Percentiles rank a stretch among this genome's conserved stretches.
These are phyloP conservation scores for Podospora pseudoanserina DNA, from an alignment of 495 filamentous ascomycete genomes.

Conservation along the genomic window DNA sequence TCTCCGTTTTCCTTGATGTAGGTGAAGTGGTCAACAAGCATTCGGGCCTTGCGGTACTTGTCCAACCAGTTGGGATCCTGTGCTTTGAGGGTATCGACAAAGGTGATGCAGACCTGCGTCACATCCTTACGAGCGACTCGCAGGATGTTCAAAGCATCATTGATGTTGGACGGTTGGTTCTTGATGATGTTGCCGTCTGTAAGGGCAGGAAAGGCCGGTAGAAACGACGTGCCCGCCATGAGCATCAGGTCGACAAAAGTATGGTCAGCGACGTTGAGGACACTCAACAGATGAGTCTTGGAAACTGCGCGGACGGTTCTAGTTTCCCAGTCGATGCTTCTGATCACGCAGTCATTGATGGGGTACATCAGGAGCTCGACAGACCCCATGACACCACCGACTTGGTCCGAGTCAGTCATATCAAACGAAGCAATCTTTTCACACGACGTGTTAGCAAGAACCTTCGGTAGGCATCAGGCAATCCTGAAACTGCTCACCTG, in stretches of 20 bases:
- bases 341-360: constrained; percentile 72
- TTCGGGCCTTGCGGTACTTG: constrained; percentile 75
- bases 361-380: constrained; percentile 88
- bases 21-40: constrained; percentile 83
- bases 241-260: constrained; percentile 80
- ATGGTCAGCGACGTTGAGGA: constrained; percentile 63
- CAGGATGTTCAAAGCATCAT: constrained; percentile 68
- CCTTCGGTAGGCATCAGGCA: not conserved
- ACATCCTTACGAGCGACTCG: constrained; percentile 60
- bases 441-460: not conserved
- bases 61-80: constrained; percentile 74
- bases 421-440: constrained; percentile 77
- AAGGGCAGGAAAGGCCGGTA: constrained; percentile 72
- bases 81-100: constrained; percentile 65
- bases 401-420: constrained; percentile 60
- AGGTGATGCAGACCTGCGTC: constrained; percentile 61
- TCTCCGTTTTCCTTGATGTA: constrained; percentile 71
- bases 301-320: constrained; percentile 66
- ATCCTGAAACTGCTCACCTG: constrained; percentile 57
- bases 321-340: constrained; percentile 66
- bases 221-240: constrained; percentile 77
- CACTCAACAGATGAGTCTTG: constrained; percentile 64
- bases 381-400: constrained; percentile 77
- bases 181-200: constrained; percentile 49
- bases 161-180: constrained; percentile 53